phyloP scores from a whole-genome alignment of 2,329 filamentous ascomycete genomes.

The Akanthomyces muscarius region DNA sequence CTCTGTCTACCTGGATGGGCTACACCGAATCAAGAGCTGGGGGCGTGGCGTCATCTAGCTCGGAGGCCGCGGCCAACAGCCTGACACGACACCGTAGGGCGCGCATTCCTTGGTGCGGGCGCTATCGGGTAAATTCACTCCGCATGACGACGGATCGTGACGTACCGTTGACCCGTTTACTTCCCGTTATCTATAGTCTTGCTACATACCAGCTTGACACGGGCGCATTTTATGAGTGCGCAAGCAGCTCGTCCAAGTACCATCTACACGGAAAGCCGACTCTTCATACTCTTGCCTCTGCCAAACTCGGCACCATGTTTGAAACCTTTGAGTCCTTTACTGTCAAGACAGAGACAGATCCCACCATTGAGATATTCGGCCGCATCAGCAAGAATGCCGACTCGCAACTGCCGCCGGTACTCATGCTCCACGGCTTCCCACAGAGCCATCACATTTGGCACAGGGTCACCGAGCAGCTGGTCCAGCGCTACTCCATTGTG shows the following conservation, averaged over 20 bases:
- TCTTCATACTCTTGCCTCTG: background rate
- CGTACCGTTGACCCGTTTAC: too few species aligned
- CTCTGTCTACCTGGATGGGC: background rate
- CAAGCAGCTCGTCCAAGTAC: background rate
- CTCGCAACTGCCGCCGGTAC: slow-evolving; percentile 36
- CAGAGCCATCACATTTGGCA: slow-evolving; percentile 53
- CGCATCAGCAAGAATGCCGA: slow-evolving; percentile 31
- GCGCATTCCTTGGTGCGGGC: too few species aligned
- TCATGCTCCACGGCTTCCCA: slow-evolving; percentile 51
- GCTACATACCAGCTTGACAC: background rate
- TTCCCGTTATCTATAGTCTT: too few species aligned
- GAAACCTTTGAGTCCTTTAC: slow-evolving; percentile 35
- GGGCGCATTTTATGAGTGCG: background rate
- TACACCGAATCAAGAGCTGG: background rate
- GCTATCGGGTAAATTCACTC: background rate
- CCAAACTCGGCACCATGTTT: slow-evolving; percentile 33
- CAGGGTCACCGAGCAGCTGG: slow-evolving; percentile 37
- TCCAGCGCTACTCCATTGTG: slow-evolving; percentile 38
- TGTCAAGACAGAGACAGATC: slow-evolving; percentile 33
- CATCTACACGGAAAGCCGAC: background rate
- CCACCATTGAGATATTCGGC: slow-evolving; percentile 41
- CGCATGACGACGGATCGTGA: background rate
- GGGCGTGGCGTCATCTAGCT: background rate
- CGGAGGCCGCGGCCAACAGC: background rate
- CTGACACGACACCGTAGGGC: background rate